Evolutionary conservation across 2,329 filamentous ascomycete genomes (phyloP).

Genomic region (Xylaria arbuscula): DNA sequence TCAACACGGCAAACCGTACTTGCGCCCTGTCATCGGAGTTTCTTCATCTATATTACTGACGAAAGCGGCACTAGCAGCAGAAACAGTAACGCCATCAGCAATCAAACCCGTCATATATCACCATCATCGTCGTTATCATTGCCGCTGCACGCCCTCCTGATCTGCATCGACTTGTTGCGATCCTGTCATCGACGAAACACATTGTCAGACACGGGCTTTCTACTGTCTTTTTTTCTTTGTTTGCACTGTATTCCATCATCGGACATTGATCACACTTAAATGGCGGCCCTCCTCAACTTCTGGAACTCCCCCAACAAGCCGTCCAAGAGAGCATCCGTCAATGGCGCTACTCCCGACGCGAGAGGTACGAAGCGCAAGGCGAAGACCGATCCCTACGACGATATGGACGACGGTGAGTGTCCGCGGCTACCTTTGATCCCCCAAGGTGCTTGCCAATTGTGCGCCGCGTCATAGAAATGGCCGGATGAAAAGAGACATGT

Average conservation of each 20-base stretch:
- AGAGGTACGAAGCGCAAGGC: conserved; percentile 47
- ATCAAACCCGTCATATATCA: not conserved
- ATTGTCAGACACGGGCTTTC: conserved; percentile 11
- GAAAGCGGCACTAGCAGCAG: not conserved
- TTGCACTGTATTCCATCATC: conserved; percentile 21
- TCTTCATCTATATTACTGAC: not conserved
- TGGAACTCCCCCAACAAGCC: conserved; percentile 27
- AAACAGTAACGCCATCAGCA: not conserved
- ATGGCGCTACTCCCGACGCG: conserved; percentile 30
- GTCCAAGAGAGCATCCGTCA: conserved; percentile 22
- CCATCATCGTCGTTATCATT: not conserved
- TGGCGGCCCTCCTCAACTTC: conserved; percentile 31
- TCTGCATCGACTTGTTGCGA: conserved; percentile 4
- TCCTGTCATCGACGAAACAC: conserved; percentile 11
- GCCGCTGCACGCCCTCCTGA: not conserved
- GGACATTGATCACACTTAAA: conserved; percentile 17
- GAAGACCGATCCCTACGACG: conserved; percentile 46
- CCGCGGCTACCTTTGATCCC: not conserved
- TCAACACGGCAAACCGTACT: not conserved
- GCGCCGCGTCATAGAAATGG: not conserved
- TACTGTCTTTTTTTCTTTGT: conserved; percentile 17
- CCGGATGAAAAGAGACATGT: not conserved
- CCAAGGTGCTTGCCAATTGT: too few species aligned
- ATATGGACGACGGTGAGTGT: conserved; percentile 44
- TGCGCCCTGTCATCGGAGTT: not conserved